phyloP scores from a whole-genome alignment of 768 basidiomycete species.

The Boletus reticulatus region DNA sequence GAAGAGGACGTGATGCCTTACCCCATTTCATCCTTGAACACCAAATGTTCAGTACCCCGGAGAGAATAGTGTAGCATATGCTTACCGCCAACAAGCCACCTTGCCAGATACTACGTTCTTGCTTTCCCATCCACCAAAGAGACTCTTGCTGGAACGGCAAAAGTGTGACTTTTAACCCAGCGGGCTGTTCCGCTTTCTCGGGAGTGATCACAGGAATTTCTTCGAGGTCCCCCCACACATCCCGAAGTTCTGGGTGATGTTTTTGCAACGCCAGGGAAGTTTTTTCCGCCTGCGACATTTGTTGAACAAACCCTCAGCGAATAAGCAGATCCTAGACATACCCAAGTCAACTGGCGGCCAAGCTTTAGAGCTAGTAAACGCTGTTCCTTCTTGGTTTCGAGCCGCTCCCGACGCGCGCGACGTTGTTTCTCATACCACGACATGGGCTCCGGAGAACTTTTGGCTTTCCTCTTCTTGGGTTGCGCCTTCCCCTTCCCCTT shows the following conservation, averaged over 20 bases:
- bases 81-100: constrained; percentile 92
- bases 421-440: constrained; percentile 16
- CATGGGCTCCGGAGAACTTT: not conserved
- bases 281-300: constrained; percentile 62
- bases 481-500: constrained; percentile 31
- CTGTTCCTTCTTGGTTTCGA: constrained; percentile 46
- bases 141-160: constrained; percentile 96
- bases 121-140: constrained; percentile 93
- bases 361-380: constrained; percentile 49
- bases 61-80: constrained; percentile 6
- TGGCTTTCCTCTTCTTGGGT: constrained; percentile 14
- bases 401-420: constrained; percentile 20
- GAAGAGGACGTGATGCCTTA: constrained; percentile 32
- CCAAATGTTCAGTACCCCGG: constrained; percentile 7
- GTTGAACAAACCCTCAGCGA: not conserved
- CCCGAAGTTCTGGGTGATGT: constrained; percentile 76
- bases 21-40: constrained; percentile 85
- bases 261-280: constrained; percentile 57
- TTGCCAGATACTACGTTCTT: constrained; percentile 82
- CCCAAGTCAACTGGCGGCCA: constrained; percentile 73
- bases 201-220: constrained; percentile 62
- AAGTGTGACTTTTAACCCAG: constrained; percentile 77
- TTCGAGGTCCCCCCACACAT: constrained; percentile 88
- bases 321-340: constrained; percentile 34
- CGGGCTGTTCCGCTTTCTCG: constrained; percentile 73